Evolutionary conservation across 768 basidiomycete genomes (phyloP).

Genomic region (Clitopilus hobsonii): DNA sequence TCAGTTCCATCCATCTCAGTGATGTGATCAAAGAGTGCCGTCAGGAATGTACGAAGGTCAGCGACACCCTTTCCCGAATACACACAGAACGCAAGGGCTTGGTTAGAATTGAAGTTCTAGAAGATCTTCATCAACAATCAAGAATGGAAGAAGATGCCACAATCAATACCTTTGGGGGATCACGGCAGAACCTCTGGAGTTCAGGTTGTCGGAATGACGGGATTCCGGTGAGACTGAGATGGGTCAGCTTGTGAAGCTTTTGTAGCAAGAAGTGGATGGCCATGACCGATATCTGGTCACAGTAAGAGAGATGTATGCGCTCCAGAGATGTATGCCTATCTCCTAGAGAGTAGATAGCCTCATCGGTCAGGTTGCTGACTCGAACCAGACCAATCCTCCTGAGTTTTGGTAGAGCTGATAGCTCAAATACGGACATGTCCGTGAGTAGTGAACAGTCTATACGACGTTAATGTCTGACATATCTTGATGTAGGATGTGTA

Average conservation of each 20-base stretch:
- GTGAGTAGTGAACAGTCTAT: conserved; percentile 83
- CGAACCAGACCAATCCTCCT: conserved; percentile 94
- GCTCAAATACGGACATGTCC: conserved; percentile 91
- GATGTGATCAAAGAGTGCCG: conserved; percentile 69
- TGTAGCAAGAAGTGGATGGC: conserved; percentile 89
- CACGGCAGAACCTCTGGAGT: conserved; percentile 85
- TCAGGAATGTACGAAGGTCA: conserved; percentile 76
- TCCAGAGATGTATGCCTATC: conserved; percentile 86
- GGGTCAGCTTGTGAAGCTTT: conserved; percentile 86
- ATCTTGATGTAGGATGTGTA: conserved; percentile 9
- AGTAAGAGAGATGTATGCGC: conserved; percentile 95
- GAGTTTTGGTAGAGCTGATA: conserved; percentile 83
- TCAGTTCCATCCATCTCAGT: conserved; percentile 68
- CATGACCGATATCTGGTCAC: conserved; percentile 89
- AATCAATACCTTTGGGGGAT: conserved; percentile 72
- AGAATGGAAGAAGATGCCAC: background rate
- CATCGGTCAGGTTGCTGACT: conserved; percentile 89
- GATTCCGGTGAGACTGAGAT: conserved; percentile 97
- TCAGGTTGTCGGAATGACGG: conserved; percentile 83
- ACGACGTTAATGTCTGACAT: conserved; percentile 3
- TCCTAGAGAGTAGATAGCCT: conserved; percentile 84
- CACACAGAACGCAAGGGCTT: conserved; percentile 90
- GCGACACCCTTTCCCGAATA: conserved; percentile 90
- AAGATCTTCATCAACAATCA: conserved; percentile 4
- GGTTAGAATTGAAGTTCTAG: conserved; percentile 91